Evolutionary conservation across 192 early-diverging fungal species (phyloP).

Genomic region (Nowakowskiella sp.): DNA sequence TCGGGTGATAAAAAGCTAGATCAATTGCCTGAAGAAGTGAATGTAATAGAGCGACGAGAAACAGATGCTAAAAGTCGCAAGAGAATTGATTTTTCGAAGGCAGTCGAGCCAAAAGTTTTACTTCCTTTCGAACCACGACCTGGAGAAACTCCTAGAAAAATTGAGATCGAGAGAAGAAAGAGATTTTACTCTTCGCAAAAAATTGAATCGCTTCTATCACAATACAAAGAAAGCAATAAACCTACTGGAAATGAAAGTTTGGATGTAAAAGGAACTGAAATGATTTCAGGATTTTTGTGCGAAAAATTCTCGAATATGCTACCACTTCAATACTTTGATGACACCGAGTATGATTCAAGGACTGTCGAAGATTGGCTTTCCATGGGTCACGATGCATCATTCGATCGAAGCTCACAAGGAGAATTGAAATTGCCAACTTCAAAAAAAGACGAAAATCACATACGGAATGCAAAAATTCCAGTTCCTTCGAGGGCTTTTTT

Average conservation of each 20-base stretch:
- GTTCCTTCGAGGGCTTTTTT: constrained; percentile 35
- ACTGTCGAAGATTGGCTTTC: constrained; percentile 41
- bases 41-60: background rate
- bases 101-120: constrained; percentile 48
- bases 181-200: constrained; percentile 34
- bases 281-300: background rate
- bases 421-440: background rate
- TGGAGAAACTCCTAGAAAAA: constrained; percentile 45
- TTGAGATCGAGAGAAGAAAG: constrained; percentile 48
- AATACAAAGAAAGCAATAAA: background rate
- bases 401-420: background rate
- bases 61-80: background rate
- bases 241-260: background rate
- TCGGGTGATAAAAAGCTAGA: background rate
- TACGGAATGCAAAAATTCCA: constrained; percentile 25
- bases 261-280: background rate
- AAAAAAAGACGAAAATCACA: too few relatives aligned
- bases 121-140: constrained; percentile 33
- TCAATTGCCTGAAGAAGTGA: background rate
- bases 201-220: constrained; percentile 17
- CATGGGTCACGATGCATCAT: constrained; percentile 13
- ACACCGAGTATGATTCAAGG: constrained; percentile 40
- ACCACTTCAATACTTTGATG: constrained; percentile 37
- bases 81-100: constrained; percentile 22
- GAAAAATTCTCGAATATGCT: constrained; percentile 15